phyloP scores from a whole-genome alignment of 176 grass and related monocot genomes.

The Rhynchospora breviuscula region DNA sequence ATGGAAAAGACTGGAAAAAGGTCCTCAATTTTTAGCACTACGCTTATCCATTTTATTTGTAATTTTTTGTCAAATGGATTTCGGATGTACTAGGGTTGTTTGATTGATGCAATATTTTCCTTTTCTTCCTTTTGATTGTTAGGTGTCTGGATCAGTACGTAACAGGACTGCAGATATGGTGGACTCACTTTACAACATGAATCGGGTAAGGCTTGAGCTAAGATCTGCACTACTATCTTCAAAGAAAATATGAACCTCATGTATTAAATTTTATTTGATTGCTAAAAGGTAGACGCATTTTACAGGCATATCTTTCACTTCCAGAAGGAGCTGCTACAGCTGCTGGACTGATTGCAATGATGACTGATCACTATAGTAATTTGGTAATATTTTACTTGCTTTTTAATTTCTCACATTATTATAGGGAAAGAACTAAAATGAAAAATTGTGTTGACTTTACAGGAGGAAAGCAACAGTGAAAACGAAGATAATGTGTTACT shows the following conservation, averaged over 20 bases:
- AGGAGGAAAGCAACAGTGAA: conserved; percentile 85
- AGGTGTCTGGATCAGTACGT: conserved; percentile 58
- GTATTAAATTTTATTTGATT: conserved; percentile 11
- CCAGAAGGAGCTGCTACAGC: conserved; percentile 83
- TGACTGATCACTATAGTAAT: conserved; percentile 95
- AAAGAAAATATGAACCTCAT: conserved; percentile 1
- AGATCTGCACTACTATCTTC: neutral
- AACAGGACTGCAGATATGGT: conserved; percentile 88
- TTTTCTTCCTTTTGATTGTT: conserved; percentile 33
- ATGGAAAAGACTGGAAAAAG: conserved; percentile 97
- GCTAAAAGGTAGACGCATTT: conserved; percentile 28
- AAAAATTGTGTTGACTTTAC: conserved; percentile 10
- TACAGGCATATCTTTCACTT: conserved; percentile 95
- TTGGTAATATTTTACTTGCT: conserved; percentile 35
- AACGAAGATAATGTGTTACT: conserved; percentile 61
- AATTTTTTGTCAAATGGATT: neutral
- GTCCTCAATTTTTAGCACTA: conserved; percentile 26
- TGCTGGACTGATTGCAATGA: conserved; percentile 91
- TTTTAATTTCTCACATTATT: conserved; percentile 9
- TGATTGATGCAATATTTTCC: neutral
- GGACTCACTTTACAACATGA: conserved; percentile 94
- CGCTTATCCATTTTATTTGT: neutral
- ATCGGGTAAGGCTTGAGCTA: conserved; percentile 49
- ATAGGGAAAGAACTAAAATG: neutral
- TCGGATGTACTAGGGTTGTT: neutral